phyloP scores from a whole-genome alignment of 2,329 filamentous ascomycete species.

The Trichoderma arundinaceum region DNA sequence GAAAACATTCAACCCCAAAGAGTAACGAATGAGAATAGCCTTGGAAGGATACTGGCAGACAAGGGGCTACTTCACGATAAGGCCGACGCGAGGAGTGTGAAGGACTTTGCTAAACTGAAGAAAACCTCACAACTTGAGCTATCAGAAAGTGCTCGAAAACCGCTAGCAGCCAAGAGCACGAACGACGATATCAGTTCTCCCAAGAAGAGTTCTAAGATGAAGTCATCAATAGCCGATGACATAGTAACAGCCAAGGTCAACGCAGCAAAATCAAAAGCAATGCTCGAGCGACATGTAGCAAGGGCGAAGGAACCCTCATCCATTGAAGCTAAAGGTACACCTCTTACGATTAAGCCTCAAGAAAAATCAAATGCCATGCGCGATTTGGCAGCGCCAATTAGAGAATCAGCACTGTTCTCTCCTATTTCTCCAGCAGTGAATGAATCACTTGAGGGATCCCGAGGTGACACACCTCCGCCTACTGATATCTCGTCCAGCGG shows the following conservation, averaged over 20 bases:
- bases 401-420: constrained; percentile 51
- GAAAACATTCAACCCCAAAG: constrained; percentile 43
- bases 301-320: constrained; percentile 40
- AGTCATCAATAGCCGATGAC: constrained; percentile 45
- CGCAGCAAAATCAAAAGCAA: constrained; percentile 39
- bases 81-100: constrained; percentile 51
- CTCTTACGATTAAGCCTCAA: constrained; percentile 34
- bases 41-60: constrained; percentile 35
- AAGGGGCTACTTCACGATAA: constrained; percentile 45
- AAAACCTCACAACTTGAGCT: constrained; percentile 47
- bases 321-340: constrained; percentile 35
- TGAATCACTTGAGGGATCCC: constrained; percentile 42
- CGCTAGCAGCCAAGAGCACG: constrained; percentile 62
- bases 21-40: constrained; percentile 41
- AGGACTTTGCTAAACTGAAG: constrained; percentile 51
- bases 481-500: constrained; percentile 60
- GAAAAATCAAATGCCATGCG: constrained; percentile 31
- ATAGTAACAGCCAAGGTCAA: constrained; percentile 49
- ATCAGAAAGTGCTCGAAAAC: constrained; percentile 49
- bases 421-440: constrained; percentile 57
- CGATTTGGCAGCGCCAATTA: constrained; percentile 41
- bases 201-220: constrained; percentile 55
- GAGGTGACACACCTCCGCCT: constrained; percentile 64
- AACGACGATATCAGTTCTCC: constrained; percentile 66
- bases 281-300: constrained; percentile 38